phyloP scores from a whole-genome alignment of 805 yeast species.

The Saccharomycopsis vini region DNA sequence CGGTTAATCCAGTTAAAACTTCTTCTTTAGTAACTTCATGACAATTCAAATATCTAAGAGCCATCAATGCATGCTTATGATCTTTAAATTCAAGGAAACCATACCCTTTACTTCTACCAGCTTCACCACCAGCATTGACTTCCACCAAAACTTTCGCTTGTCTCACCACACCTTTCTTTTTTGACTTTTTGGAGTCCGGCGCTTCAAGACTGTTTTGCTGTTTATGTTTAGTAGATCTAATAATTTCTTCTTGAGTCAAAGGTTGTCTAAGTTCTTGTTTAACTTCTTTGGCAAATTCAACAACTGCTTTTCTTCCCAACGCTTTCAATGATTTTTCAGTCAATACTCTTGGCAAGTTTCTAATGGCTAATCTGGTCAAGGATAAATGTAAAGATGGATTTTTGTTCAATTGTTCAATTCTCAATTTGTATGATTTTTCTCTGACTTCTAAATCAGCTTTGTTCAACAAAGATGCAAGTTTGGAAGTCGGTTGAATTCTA shows the following conservation, averaged over 20 bases:
- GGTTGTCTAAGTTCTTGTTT: conserved; percentile 69
- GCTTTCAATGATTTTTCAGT: conserved; percentile 82
- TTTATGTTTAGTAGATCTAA: conserved; percentile 67
- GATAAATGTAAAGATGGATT: conserved; percentile 89
- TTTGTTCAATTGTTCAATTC: conserved; percentile 83
- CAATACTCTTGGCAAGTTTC: conserved; percentile 92
- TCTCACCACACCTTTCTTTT: conserved; percentile 81
- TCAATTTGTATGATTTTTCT: conserved; percentile 74
- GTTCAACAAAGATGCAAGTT: conserved; percentile 60
- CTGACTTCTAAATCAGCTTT: conserved; percentile 75
- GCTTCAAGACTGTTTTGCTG: conserved; percentile 30
- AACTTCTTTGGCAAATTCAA: conserved; percentile 87
- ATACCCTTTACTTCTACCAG: conserved; percentile 92
- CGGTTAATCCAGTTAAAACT: conserved; percentile 58
- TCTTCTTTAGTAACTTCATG: conserved; percentile 73
- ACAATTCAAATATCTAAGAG: conserved; percentile 92
- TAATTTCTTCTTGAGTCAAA: conserved; percentile 78
- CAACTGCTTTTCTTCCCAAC: conserved; percentile 88
- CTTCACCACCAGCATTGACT: conserved; percentile 77
- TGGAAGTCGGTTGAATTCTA: conserved; percentile 72
- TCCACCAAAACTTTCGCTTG: conserved; percentile 93
- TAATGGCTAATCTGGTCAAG: conserved; percentile 87
- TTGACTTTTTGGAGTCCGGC: conserved; percentile 48
- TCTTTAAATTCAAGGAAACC: conserved; percentile 92
- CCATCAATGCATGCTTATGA: conserved; percentile 91